Conservation (phyloP, 2,329 filamentous ascomycete genomes). For the Pochonia chlamydosporia region DNA sequence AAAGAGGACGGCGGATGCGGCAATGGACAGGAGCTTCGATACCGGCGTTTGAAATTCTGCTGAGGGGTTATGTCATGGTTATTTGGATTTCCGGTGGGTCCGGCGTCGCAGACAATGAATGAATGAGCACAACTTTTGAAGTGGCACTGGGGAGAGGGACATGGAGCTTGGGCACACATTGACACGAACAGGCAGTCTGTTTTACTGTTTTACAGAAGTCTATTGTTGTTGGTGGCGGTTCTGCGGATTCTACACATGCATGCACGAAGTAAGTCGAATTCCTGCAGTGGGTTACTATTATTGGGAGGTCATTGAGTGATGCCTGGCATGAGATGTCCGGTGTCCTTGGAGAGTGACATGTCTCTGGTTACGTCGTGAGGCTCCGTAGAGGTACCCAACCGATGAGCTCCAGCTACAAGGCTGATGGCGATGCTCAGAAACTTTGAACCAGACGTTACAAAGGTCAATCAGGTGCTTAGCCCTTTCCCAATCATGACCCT, state of each 20-base stretch:
- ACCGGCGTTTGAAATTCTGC: constrained; percentile 5
- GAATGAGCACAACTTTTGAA: constrained; percentile 1
- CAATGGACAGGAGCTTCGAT: constrained; percentile 3
- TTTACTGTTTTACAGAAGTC: too few relatives aligned
- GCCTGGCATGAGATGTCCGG: too few relatives aligned
- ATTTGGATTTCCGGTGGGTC: constrained; percentile 7
- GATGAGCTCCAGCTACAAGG: background rate
- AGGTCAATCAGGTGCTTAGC: too few relatives aligned
- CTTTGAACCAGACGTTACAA: background rate
- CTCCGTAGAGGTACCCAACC: too few relatives aligned
- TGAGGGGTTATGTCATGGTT: constrained; percentile 28
- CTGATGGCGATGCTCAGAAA: background rate
- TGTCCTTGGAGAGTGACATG: too few relatives aligned
- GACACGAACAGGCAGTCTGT: too few relatives aligned
- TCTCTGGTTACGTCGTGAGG: too few relatives aligned
- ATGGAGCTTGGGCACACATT: too few relatives aligned
- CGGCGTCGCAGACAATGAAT: constrained; percentile 5
- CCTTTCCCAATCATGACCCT: too few relatives aligned
- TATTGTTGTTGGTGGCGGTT: too few relatives aligned
- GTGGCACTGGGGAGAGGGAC: background rate
- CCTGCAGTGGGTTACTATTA: too few relatives aligned
- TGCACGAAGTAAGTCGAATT: background rate
- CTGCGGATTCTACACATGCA: background rate
- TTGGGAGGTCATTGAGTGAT: too few relatives aligned
- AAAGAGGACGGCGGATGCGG: constrained; percentile 3